These are phyloP conservation scores for Pinus albicaulis DNA, from an alignment of 75 land plant genomes.

Conservation along the genomic window DNA sequence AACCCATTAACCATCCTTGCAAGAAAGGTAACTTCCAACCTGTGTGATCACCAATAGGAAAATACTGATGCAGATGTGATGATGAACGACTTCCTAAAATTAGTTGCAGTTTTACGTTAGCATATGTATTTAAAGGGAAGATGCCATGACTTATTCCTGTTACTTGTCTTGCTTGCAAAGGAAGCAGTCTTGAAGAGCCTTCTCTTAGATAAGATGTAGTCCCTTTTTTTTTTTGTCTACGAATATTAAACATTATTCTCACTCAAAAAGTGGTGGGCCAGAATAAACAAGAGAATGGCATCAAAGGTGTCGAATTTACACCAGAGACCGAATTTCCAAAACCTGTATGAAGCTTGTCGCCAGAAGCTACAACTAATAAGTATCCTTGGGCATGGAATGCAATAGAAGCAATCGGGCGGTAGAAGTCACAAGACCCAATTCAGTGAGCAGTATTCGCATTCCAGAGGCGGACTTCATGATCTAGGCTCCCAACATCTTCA, in stretches of 20 bases:
- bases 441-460: too few relatives aligned
- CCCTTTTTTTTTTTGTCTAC: slow-evolving; percentile 2
- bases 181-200: background rate
- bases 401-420: too few relatives aligned
- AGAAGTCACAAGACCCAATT: too few relatives aligned
- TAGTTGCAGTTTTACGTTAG: slow-evolving; percentile 22
- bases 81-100: slow-evolving; percentile 1
- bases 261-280: too few relatives aligned
- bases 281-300: too few relatives aligned
- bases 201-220: background rate
- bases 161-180: background rate
- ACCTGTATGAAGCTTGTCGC: too few relatives aligned
- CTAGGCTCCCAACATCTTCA: too few relatives aligned
- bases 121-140: slow-evolving; percentile 10
- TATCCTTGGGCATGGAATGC: too few relatives aligned
- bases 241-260: slow-evolving; percentile 28
- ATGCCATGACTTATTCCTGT: background rate
- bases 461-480: too few relatives aligned
- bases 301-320: too few relatives aligned
- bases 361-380: too few relatives aligned
- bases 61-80: slow-evolving; percentile 32
- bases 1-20: slow-evolving; percentile 82
- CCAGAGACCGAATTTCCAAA: too few relatives aligned
- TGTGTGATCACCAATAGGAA: slow-evolving; percentile 49
- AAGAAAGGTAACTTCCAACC: slow-evolving; percentile 74